Evolutionary conservation across 2,329 filamentous ascomycete genomes (phyloP).

Genomic region (Aciculosporium take): DNA sequence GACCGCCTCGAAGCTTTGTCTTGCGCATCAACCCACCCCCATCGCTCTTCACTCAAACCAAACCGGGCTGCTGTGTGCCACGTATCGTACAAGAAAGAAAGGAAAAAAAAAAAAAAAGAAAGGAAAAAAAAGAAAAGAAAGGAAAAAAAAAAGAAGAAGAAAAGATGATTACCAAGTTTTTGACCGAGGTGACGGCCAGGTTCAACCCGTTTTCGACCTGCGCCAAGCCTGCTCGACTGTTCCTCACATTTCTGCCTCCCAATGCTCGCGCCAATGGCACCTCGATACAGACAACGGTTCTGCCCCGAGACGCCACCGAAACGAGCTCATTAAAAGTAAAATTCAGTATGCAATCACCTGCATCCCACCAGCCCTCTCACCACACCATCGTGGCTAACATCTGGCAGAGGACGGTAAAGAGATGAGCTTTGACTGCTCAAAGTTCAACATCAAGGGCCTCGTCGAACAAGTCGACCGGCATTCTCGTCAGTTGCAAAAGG

Average conservation of each 20-base stretch:
- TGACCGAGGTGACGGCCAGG: conserved; percentile 69
- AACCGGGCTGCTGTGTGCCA: too few species aligned
- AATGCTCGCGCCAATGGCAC: conserved; percentile 60
- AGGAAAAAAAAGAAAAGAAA: too few species aligned
- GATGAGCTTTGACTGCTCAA: conserved; percentile 66
- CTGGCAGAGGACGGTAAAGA: conserved; percentile 78
- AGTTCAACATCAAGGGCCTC: conserved; percentile 72
- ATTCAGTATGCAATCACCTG: conserved; percentile 74
- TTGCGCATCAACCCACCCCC: too few species aligned
- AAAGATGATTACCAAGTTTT: conserved; percentile 74
- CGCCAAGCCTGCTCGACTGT: conserved; percentile 72
- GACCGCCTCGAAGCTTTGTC: too few species aligned
- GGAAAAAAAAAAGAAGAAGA: too few species aligned
- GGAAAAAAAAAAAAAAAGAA: too few species aligned
- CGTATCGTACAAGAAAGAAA: too few species aligned
- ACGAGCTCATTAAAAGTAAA: conserved; percentile 60
- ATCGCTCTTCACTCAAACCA: too few species aligned
- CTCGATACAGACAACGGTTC: conserved; percentile 61
- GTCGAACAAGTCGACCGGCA: conserved; percentile 83
- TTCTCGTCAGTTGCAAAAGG: conserved; percentile 66
- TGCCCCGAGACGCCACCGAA: conserved; percentile 56
- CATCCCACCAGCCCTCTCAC: too few species aligned
- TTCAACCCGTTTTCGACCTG: conserved; percentile 84
- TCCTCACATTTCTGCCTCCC: conserved; percentile 73
- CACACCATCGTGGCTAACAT: conserved; percentile 13